Evolutionary conservation across 2,329 filamentous ascomycete genomes (phyloP).

Genomic region (Neurospora sp.): DNA sequence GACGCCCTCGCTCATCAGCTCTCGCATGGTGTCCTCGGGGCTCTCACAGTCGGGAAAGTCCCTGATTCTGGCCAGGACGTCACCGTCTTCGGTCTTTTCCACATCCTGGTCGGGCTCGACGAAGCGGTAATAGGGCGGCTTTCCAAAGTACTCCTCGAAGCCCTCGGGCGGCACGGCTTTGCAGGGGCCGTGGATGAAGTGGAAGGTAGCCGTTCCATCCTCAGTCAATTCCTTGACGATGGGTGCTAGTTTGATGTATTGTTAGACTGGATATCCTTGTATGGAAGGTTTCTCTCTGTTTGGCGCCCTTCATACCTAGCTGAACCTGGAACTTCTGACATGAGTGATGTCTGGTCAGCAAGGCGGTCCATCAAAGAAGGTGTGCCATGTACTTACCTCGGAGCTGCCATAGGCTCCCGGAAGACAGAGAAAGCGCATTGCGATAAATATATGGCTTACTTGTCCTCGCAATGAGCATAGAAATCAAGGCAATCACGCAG

Average conservation of each 20-base stretch:
- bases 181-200: constrained; percentile 42
- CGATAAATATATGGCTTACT: neutral
- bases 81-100: constrained; percentile 31
- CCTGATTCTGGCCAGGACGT: constrained; percentile 40
- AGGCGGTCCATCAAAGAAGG: constrained; percentile 6
- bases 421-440: constrained; percentile 47
- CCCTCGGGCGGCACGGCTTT: constrained; percentile 39
- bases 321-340: constrained; percentile 46
- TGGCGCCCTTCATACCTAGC: constrained; percentile 26
- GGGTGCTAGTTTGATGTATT: constrained; percentile 26
- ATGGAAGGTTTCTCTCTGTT: neutral
- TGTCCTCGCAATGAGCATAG: neutral
- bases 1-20: constrained; percentile 28
- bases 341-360: neutral
- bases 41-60: constrained; percentile 42
- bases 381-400: constrained; percentile 28
- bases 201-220: constrained; percentile 36
- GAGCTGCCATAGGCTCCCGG: constrained; percentile 49
- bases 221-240: constrained; percentile 36
- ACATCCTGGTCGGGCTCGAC: constrained; percentile 39
- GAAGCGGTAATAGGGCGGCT: constrained; percentile 44
- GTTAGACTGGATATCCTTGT: neutral
- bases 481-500: neutral
- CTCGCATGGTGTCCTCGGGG: constrained; percentile 45
- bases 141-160: constrained; percentile 48